Evolutionary conservation across 352 stramenopile species (phyloP).

Genomic region (Phytophthora sp.): DNA sequence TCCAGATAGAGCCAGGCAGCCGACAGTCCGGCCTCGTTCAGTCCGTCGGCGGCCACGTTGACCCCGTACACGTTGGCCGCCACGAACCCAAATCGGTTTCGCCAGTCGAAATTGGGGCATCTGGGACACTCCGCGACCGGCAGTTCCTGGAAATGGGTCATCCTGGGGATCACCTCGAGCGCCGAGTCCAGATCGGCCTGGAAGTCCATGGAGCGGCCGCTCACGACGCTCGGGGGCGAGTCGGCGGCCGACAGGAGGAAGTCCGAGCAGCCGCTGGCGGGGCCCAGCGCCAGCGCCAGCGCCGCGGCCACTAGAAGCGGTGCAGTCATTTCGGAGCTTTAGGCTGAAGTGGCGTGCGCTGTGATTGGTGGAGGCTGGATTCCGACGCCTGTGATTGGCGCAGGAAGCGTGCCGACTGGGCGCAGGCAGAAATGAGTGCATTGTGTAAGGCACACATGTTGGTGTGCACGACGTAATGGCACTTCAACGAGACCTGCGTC

Average conservation of each 20-base stretch:
- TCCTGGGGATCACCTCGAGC: conserved; percentile 57
- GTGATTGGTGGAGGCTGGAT: too few relatives aligned
- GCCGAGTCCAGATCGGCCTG: conserved; percentile 46
- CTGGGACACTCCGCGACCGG: conserved; percentile 38
- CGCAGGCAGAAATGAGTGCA: too few relatives aligned
- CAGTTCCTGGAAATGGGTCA: conserved; percentile 54
- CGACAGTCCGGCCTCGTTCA: conserved; percentile 63
- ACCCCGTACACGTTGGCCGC: conserved; percentile 57
- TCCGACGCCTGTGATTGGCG: too few relatives aligned
- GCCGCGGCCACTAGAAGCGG: background rate
- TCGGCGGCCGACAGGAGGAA: conserved; percentile 53
- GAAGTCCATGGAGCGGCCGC: conserved; percentile 67
- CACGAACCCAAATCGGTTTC: conserved; percentile 50
- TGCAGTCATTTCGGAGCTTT: background rate
- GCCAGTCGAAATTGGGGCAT: conserved; percentile 56
- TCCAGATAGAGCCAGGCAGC: conserved; percentile 56
- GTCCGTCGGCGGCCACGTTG: conserved; percentile 58
- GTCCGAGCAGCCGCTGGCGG: conserved; percentile 46
- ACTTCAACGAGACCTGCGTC: too few relatives aligned
- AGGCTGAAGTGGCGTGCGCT: too few relatives aligned
- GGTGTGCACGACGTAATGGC: too few relatives aligned
- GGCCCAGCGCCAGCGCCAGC: background rate
- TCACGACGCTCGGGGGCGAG: conserved; percentile 37
- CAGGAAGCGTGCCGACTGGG: too few relatives aligned
- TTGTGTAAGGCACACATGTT: too few relatives aligned